Evolutionary conservation across 2,329 filamentous ascomycete genomes (phyloP), one percentile per base, ranked within the genome.

Genomic region (Seiridium cupressi): DNA sequence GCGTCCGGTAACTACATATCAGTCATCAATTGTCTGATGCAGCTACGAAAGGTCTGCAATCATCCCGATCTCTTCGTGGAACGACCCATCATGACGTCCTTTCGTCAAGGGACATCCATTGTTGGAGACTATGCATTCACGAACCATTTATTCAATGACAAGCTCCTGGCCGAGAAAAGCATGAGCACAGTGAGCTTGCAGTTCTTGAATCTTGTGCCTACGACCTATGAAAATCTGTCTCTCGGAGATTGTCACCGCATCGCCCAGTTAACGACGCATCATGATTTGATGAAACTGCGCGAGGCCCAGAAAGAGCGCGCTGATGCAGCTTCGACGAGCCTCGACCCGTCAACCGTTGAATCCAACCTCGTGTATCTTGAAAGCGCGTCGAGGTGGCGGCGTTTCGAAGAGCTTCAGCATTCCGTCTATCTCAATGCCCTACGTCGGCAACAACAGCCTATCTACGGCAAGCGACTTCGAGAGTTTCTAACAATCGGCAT

Each of bases 21-120:
- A 18, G 97, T 99, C 72, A 98, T 98, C 76, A 97, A 97, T 73
- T 98, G 96, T 74, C 79, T 99, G 56, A 97, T 99, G 93, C 95
- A 97, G 72, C 81, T 99, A 57, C 88, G 95, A 54, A 97, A 98
- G 73, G 96, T 99, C 56, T 99, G 95, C 82, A 99, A 99, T 67
- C 95, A 99, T 71, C 96, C 95, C 0, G 95, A 99, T 75, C 82
- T 99, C 7, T 99, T 99, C 69, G 91, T 98, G 66, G 96, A 96
- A 61, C 87, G 95, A 13, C 93, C 93, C 1, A 98, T 99, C 69
- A 95, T 96, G 76, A 99, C 94, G 0, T 98, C 95, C 1, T 96
- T 97, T 73, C 92, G 93, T 3, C 96, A 98, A 90, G 82, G 86
- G 34, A 89, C 83, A 64, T 96, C 93, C 3, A 88, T 92, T 3